Base-by-base conservation (phyloP, 1,284 basidiomycete genomes). In the Stereum hirsutum region DNA sequence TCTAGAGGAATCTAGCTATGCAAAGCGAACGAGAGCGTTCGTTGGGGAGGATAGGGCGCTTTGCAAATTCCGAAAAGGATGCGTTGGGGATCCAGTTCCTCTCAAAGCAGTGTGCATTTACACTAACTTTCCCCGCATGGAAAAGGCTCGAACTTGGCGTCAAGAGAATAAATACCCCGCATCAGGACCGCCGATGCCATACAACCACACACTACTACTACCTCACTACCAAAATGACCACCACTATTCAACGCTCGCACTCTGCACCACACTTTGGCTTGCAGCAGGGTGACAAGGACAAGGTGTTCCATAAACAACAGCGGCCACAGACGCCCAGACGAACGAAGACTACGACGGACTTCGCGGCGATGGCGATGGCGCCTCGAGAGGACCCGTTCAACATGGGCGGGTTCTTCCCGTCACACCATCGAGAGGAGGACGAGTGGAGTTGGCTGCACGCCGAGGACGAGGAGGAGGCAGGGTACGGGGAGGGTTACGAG, bases 341-440 rank as follows among this genome's bases (percentile, higher is more conserved):
- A 19, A 51, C 43, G 26, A 52, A 51, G 30, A 52, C 51, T 5
- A 49, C 20, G 27, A 42, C 45, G 27, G 45, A 52, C 36, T 45
- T 51, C 27, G n/a, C 44, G 7, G 25, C 19, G 50, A 17, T 45
- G 46, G 24, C 47, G 14, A 39, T 27, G 20, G 28, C 39, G 39
- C 31, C 32, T 24, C 32, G 35, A 31, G 66, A 68, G 43, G 72
- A 75, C 49, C 68, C 73, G 6, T 75, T 75, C 59, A 71, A 57
- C 52, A 59, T 76, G 43, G 56, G 57, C 17, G 66, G 65, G 11
- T 75, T 76, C 60, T 75, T 75, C 56, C 72, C 74, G 5, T 53
- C 62, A 20, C 52, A 60, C 25, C 49, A 59, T 25, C 37, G 50
- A 34, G 42, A 54, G 36, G 58, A 58, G 15, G 57, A 59, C 30